Percentiles rank a stretch among this genome's conserved stretches.
Conservation (phyloP, 2,329 filamentous ascomycete genomes). For the Fusarium virguliforme region DNA sequence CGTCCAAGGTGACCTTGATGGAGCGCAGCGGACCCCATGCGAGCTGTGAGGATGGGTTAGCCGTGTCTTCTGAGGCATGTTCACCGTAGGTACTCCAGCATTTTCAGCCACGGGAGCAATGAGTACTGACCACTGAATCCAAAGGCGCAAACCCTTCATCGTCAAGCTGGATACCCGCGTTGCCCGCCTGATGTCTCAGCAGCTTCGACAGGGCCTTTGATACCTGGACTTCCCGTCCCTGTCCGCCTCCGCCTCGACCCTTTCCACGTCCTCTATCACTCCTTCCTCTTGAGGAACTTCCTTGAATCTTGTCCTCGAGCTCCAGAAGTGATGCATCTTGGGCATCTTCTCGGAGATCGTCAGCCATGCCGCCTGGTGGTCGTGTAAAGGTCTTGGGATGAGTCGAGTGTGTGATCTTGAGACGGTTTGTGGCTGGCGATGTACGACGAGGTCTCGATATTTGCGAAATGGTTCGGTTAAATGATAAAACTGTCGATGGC, state of each 20-base stretch:
- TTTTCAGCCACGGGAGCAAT: too few species aligned
- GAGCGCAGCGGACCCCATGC: slow-evolving; percentile 73
- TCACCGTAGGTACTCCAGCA: neutral
- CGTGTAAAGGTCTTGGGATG: slow-evolving; percentile 7
- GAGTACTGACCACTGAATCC: slow-evolving; percentile 70
- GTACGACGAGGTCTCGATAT: neutral
- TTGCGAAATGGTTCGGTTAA: neutral
- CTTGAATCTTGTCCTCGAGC: slow-evolving; percentile 50
- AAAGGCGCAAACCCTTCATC: slow-evolving; percentile 72
- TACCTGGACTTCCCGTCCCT: slow-evolving; percentile 64
- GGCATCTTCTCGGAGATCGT: slow-evolving; percentile 13
- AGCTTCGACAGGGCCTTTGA: slow-evolving; percentile 70
- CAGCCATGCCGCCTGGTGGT: slow-evolving; percentile 40
- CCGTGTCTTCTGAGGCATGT: neutral
- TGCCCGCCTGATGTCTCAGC: slow-evolving; percentile 70
- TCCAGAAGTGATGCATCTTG: slow-evolving; percentile 37
- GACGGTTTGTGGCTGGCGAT: neutral
- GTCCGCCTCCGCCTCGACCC: slow-evolving; percentile 52
- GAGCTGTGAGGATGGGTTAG: slow-evolving; percentile 58
- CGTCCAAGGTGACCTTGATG: slow-evolving; percentile 81
- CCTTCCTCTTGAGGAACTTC: slow-evolving; percentile 41
- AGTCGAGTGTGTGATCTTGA: neutral
- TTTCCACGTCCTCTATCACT: slow-evolving; percentile 46
- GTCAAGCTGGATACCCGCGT: slow-evolving; percentile 72
- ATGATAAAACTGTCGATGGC: neutral